A percentile compares a stretch with the other conserved stretches of the same genome.
phyloP scores from a whole-genome alignment of 2,329 filamentous ascomycete genomes.

The Xylaria sp. region DNA sequence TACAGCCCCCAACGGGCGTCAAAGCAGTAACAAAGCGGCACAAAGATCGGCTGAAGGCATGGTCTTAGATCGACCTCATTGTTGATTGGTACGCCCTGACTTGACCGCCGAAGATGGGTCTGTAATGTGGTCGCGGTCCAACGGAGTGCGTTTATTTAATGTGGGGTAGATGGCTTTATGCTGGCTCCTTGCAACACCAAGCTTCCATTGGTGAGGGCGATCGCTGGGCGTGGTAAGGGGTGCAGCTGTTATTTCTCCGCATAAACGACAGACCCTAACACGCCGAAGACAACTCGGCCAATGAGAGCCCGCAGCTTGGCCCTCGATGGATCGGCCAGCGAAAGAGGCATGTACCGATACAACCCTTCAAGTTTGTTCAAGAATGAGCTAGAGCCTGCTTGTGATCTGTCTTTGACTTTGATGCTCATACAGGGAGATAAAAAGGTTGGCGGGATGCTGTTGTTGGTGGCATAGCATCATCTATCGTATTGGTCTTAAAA shows the following conservation, averaged over 20 bases:
- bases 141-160: constrained; percentile 28
- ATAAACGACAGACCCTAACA: constrained; percentile 43
- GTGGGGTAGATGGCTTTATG: constrained; percentile 25
- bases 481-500: constrained; percentile 15
- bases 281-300: constrained; percentile 21
- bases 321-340: constrained; percentile 32
- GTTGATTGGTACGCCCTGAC: constrained; percentile 29
- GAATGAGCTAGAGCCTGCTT: neutral
- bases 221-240: constrained; percentile 25
- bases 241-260: constrained; percentile 37
- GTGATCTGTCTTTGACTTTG: neutral
- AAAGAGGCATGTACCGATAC: constrained; percentile 31
- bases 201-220: constrained; percentile 30
- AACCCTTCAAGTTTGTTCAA: constrained; percentile 3
- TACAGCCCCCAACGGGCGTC: constrained; percentile 21
- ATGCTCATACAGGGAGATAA: neutral
- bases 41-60: constrained; percentile 11
- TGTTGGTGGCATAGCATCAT: constrained; percentile 12
- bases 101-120: constrained; percentile 27
- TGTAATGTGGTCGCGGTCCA: constrained; percentile 21
- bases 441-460: neutral
- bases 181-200: constrained; percentile 21
- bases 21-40: constrained; percentile 1
- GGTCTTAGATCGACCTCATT: neutral
- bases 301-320: constrained; percentile 28